Base-by-base conservation (phyloP, 352 stramenopile genomes). In the Pythium volutum region DNA sequence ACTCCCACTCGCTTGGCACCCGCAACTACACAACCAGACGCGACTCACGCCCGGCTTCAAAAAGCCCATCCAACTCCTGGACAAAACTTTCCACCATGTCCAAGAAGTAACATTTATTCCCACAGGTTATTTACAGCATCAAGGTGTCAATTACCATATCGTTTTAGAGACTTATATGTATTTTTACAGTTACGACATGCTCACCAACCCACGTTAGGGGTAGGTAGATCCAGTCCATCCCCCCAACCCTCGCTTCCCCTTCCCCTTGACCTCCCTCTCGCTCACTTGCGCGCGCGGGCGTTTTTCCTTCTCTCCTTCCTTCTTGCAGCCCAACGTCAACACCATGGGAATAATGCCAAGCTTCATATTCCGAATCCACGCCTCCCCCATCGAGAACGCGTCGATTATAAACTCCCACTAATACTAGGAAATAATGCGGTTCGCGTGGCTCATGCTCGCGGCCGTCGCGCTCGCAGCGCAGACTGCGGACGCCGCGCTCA, bases 401-500 rank as follows among this genome's bases (percentile, higher is more conserved):
- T 57, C 50, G 50, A 45, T 55, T 54, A 50, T 14, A 33, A 26
- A 22, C 43, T 12, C 39, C 27, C 6, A 50, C 23, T 10, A 12
- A 20, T 29, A 22, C 36, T n/a, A 47, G 2, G 15, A 9, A 49
- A 45, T 41, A 20, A 69, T 66, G 66, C 55, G 49, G 22, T 47
- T 79, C 49, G 62, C 67, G 14, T 59, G 70, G 50, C 66, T 78
- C 18, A 59, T 55, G 26, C 26, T 65, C 33, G 54, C 63, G 22
- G 60, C 61, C 48, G 66, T 56, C 29, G 58, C 70, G 46, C 58
- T 74, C 23, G 56, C 64, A 31, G 47, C 63, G 54, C 52, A 64
- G 36, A 57, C 20, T 18, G 59, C 49, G 42, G 42, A 57, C 43
- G 66, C 31, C 12, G 74, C 62, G 36, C 67, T 78, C 26, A 87